Percentiles rank a stretch among this genome's conserved stretches.
phyloP scores from a whole-genome alignment of 2,329 filamentous ascomycete species.

The Monosporascus sp. region DNA sequence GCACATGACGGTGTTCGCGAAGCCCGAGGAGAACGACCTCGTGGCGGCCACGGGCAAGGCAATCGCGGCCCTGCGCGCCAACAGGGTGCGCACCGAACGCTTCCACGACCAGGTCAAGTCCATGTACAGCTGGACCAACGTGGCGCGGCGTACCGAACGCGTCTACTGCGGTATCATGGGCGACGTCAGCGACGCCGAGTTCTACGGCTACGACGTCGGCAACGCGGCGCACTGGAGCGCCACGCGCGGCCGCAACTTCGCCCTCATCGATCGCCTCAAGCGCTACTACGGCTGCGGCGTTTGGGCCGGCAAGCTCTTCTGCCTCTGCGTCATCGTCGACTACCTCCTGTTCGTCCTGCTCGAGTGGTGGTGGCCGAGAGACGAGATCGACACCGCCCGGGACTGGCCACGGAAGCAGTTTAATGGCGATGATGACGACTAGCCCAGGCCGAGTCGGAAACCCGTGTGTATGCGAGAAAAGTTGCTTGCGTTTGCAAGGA shows the following conservation, averaged over 20 bases:
- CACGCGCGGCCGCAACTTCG: constrained; percentile 71
- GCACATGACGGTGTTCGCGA: constrained; percentile 97
- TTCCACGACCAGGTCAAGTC: constrained; percentile 96
- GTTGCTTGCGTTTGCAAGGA: no score
- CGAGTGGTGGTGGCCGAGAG: constrained; percentile 80
- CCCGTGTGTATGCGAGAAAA: no score
- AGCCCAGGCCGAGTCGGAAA: neutral
- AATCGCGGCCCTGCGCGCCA: constrained; percentile 78
- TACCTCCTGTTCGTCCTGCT: constrained; percentile 85
- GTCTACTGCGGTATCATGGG: constrained; percentile 93
- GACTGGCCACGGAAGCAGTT: constrained; percentile 80
- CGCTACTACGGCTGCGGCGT: constrained; percentile 97
- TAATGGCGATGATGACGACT: constrained; percentile 21
- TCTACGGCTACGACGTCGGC: constrained; percentile 74
- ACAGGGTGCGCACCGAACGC: constrained; percentile 81
- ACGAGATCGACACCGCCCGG: constrained; percentile 80
- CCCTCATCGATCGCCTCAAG: constrained; percentile 90
- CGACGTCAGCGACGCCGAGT: constrained; percentile 77
- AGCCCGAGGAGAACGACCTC: constrained; percentile 92
- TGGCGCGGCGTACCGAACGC: constrained; percentile 85
- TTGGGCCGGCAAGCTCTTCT: constrained; percentile 97
- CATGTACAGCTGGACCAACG: constrained; percentile 99
- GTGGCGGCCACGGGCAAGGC: constrained; percentile 85
- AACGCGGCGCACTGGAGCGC: constrained; percentile 60
- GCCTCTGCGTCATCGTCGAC: constrained; percentile 88